Percentiles rank a stretch among this genome's conserved stretches.
Evolutionary conservation across 495 filamentous ascomycete species (phyloP).

Genomic region (Penicillium robsamsonii): DNA sequence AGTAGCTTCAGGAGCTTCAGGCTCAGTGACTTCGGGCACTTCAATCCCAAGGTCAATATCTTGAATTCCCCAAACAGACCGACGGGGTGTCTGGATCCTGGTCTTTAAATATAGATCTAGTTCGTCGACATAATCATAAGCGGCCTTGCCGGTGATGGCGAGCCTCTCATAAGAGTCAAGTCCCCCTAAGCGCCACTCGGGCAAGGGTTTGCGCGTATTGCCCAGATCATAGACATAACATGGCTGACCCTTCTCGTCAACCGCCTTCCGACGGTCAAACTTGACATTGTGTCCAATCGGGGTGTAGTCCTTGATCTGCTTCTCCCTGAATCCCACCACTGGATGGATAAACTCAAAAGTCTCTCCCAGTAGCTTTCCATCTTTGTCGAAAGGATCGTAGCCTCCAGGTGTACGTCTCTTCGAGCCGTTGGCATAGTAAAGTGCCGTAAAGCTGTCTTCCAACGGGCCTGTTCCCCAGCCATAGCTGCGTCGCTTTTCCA

Average conservation of each 20-base stretch:
- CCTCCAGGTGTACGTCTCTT: constrained; percentile 20
- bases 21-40: neutral
- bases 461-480: constrained; percentile 23
- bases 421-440: constrained; percentile 25
- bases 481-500: constrained; percentile 7
- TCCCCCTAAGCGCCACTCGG: constrained; percentile 25
- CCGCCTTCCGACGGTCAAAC: constrained; percentile 9
- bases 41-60: constrained; percentile 7
- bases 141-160: constrained; percentile 16
- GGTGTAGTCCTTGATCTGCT: constrained; percentile 16
- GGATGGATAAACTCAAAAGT: constrained; percentile 23
- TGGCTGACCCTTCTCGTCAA: constrained; percentile 9
- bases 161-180: constrained; percentile 24
- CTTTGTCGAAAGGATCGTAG: constrained; percentile 1
- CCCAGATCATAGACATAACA: constrained; percentile 20
- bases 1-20: neutral
- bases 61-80: neutral
- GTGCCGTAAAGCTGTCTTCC: constrained; percentile 17
- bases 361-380: constrained; percentile 10
- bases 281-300: constrained; percentile 10
- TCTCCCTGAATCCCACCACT: constrained; percentile 17
- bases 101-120: constrained; percentile 19
- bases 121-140: constrained; percentile 22
- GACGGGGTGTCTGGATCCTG: constrained; percentile 17
- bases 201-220: constrained; percentile 1